Evolutionary conservation across 2,329 filamentous ascomycete genomes (phyloP).

Genomic region (Pyrenophora seminiperda): DNA sequence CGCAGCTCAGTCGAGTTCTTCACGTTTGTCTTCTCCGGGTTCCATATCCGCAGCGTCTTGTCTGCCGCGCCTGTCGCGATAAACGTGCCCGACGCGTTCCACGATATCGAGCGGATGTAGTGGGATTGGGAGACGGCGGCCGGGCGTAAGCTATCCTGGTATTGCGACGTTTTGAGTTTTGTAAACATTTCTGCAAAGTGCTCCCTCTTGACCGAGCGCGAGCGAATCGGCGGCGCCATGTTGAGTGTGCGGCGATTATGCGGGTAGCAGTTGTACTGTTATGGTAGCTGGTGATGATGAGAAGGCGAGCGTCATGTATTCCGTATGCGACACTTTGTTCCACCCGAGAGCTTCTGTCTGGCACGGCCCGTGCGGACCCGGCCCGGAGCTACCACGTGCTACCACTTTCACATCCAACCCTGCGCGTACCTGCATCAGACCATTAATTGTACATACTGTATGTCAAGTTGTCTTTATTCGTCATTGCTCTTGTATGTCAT

Average conservation of each 20-base stretch:
- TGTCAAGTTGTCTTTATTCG: background rate
- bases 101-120: constrained; percentile 74
- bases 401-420: background rate
- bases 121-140: constrained; percentile 41
- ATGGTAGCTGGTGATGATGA: background rate
- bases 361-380: constrained; percentile 5
- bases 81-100: constrained; percentile 83
- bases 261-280: background rate
- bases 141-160: constrained; percentile 54
- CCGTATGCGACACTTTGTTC: background rate
- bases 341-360: constrained; percentile 1
- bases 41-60: constrained; percentile 77
- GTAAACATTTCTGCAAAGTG: constrained; percentile 70
- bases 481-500: background rate
- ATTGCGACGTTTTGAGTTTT: constrained; percentile 71
- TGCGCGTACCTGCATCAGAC: no score
- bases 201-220: constrained; percentile 69
- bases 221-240: constrained; percentile 51
- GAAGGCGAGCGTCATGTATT: background rate
- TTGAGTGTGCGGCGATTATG: background rate
- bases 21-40: constrained; percentile 74
- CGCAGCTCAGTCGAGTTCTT: constrained; percentile 77
- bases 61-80: constrained; percentile 81
- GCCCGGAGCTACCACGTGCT: background rate
- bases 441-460: background rate